These are phyloP conservation scores for Triticum dicoccoides DNA, from an alignment of 176 grass and related monocot species.

Conservation along the genomic window DNA sequence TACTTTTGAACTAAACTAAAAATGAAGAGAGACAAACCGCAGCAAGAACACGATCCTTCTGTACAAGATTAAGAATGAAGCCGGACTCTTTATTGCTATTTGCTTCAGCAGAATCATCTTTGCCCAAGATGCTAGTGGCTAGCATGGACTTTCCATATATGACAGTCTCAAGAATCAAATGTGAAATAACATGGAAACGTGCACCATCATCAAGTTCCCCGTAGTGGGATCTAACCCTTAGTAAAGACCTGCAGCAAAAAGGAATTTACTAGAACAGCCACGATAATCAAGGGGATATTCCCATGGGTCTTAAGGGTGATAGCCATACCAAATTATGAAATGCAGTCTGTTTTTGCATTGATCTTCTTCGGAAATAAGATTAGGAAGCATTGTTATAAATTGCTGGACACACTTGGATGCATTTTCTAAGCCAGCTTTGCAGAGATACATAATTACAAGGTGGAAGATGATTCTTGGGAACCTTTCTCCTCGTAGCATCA, in stretches of 20 bases:
- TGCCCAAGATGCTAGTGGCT: conserved; percentile 64
- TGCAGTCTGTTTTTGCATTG: conserved; percentile 82
- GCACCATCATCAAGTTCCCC: conserved; percentile 84
- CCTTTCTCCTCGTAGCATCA: conserved; percentile 84
- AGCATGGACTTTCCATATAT: conserved; percentile 85
- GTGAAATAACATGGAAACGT: conserved; percentile 80
- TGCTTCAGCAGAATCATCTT: conserved; percentile 62
- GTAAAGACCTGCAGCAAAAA: conserved; percentile 71
- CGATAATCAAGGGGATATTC: background rate
- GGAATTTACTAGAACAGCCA: conserved; percentile 29
- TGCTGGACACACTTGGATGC: conserved; percentile 73
- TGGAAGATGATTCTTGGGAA: conserved; percentile 90
- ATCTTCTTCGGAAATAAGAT: conserved; percentile 84
- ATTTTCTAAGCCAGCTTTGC: conserved; percentile 88
- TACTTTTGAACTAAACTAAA: conserved; percentile 19
- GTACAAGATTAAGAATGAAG: conserved; percentile 85
- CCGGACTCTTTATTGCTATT: conserved; percentile 78
- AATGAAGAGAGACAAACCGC: conserved; percentile 48
- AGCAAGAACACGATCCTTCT: conserved; percentile 83
- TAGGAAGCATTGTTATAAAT: conserved; percentile 83
- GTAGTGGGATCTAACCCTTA: conserved; percentile 68
- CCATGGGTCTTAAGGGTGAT: background rate
- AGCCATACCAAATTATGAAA: conserved; percentile 79
- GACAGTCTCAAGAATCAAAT: conserved; percentile 90
- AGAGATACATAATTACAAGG: conserved; percentile 84